Conservation (phyloP, 257 asterid genomes). For the Primulina huaijiensis region DNA sequence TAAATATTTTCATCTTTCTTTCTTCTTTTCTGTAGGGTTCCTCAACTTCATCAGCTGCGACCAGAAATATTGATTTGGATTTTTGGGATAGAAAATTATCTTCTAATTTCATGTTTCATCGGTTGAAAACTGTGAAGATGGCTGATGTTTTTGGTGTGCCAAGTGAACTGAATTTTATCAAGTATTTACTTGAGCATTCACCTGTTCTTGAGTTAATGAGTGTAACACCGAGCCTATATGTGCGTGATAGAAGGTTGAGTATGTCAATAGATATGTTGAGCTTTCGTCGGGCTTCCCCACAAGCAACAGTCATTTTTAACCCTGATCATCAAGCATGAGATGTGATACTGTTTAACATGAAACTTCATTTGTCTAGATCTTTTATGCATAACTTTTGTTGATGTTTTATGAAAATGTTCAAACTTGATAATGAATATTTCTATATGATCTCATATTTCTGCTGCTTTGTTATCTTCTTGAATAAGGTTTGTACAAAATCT, state of each 20-base stretch:
- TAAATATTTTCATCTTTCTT: neutral
- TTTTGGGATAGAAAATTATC: conserved; percentile 44
- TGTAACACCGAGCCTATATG: conserved; percentile 44
- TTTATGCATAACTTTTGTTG: neutral
- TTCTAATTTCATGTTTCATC: conserved; percentile 30
- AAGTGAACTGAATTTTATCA: conserved; percentile 65
- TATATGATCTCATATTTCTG: neutral
- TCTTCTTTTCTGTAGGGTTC: conserved; percentile 44
- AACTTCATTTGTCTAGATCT: neutral
- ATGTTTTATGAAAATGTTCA: neutral
- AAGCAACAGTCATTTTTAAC: conserved; percentile 55
- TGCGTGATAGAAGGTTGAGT: conserved; percentile 45
- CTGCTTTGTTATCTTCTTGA: neutral
- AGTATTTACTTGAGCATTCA: conserved; percentile 65
- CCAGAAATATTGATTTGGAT: conserved; percentile 36
- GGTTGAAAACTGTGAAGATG: conserved; percentile 55
- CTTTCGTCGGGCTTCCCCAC: conserved; percentile 76
- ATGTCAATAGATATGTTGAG: conserved; percentile 61
- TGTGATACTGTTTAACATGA: conserved; percentile 13
- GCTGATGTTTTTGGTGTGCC: conserved; percentile 54
- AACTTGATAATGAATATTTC: neutral
- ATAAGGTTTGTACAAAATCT: too few species aligned
- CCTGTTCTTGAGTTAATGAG: conserved; percentile 62
- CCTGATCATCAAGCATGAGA: conserved; percentile 38
- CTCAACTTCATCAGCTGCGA: conserved; percentile 36